Conservation (phyloP, 345 rosid species). For the Syzygium aromaticum region DNA sequence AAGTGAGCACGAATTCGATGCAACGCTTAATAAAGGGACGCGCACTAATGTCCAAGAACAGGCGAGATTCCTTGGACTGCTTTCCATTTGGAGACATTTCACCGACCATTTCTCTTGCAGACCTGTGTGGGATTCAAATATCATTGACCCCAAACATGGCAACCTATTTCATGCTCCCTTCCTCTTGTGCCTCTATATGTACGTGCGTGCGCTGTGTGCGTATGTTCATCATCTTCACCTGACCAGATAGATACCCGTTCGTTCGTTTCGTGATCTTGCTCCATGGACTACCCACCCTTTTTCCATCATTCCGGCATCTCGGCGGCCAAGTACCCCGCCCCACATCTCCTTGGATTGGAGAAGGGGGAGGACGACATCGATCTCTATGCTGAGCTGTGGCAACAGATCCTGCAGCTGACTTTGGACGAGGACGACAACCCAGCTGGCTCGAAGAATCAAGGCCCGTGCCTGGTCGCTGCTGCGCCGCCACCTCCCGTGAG, state of each 20-base stretch:
- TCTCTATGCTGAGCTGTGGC: conserved; percentile 23
- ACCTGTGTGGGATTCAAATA: neutral
- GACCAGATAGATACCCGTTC: neutral
- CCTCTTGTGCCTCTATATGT: neutral
- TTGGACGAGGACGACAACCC: conserved; percentile 26
- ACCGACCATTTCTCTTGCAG: neutral
- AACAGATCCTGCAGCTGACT: conserved; percentile 35
- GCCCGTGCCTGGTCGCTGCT: neutral
- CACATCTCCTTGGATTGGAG: neutral
- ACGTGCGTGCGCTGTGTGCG: neutral
- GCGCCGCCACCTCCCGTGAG: neutral
- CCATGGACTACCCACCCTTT: neutral
- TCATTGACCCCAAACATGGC: too few relatives aligned
- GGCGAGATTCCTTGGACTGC: conserved; percentile 11
- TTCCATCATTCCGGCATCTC: neutral
- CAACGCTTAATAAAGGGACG: neutral
- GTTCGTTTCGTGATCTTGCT: neutral
- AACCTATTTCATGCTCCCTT: neutral
- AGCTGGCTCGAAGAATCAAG: neutral
- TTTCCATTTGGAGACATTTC: conserved; percentile 16
- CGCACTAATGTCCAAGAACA: conserved; percentile 1
- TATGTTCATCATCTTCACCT: neutral
- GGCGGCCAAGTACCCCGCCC: neutral
- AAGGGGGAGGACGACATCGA: conserved; percentile 9
- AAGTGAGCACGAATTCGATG: neutral